Percentiles rank a stretch among this genome's conserved stretches.
These are phyloP conservation scores for Capsella rubella DNA, from an alignment of 441 rosid species.

Conservation along the genomic window DNA sequence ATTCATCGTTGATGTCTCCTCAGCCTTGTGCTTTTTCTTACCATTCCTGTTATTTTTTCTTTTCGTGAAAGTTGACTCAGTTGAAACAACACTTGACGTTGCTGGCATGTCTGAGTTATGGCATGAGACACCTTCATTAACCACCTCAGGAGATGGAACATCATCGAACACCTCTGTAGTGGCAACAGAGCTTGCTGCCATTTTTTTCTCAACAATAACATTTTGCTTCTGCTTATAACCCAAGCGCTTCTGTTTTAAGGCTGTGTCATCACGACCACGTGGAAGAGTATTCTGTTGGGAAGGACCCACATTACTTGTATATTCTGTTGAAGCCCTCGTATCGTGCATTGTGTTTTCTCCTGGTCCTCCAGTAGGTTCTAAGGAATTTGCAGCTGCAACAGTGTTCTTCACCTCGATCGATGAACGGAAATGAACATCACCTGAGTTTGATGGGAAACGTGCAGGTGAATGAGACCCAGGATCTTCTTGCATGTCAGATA, in stretches of 20 bases:
- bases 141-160: conserved; percentile 45
- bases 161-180: conserved; percentile 48
- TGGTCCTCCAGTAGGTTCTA: conserved; percentile 46
- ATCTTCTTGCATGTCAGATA: conserved; percentile 51
- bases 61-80: conserved; percentile 62
- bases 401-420: conserved; percentile 42
- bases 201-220: conserved; percentile 47
- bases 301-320: conserved; percentile 47
- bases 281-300: conserved; percentile 41
- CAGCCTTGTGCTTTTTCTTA: conserved; percentile 72
- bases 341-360: conserved; percentile 43
- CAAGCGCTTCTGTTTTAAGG: conserved; percentile 61
- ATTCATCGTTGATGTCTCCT: conserved; percentile 53
- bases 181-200: conserved; percentile 51
- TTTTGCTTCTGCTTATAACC: conserved; percentile 55
- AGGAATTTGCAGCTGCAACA: conserved; percentile 48
- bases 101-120: conserved; percentile 51
- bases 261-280: conserved; percentile 47
- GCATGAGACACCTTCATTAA: conserved; percentile 47
- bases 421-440: conserved; percentile 34
- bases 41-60: conserved; percentile 67
- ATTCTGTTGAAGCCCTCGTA: conserved; percentile 42
- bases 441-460: conserved; percentile 35
- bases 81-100: conserved; percentile 45
- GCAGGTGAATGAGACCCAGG: conserved; percentile 41